A percentile compares a stretch with the other conserved stretches of the same genome.
phyloP scores from a whole-genome alignment of 108 stramenopile genomes.

The Discostella stelligeroides region DNA sequence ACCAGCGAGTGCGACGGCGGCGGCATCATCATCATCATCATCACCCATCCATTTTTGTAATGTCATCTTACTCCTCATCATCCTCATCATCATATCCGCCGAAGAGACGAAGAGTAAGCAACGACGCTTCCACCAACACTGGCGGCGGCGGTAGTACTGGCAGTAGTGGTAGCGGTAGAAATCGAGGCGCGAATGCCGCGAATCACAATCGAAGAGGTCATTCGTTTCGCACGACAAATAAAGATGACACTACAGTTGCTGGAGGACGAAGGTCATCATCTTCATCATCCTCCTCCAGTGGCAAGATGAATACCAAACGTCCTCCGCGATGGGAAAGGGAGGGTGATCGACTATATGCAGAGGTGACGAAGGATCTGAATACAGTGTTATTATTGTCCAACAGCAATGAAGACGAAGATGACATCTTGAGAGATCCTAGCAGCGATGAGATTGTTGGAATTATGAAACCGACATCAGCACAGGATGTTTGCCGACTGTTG shows the following conservation, averaged over 20 bases:
- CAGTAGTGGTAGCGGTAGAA: constrained; percentile 2
- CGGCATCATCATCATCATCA: too few species aligned
- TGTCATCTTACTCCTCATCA: too few species aligned
- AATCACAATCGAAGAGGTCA: constrained; percentile 50
- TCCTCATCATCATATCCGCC: too few species aligned
- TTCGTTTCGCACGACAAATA: constrained; percentile 22
- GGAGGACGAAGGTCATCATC: background rate
- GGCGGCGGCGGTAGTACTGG: too few species aligned
- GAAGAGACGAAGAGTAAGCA: too few species aligned
- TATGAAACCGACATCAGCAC: constrained; percentile 14
- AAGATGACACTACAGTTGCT: constrained; percentile 1
- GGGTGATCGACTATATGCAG: constrained; percentile 67
- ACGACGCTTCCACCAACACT: too few species aligned
- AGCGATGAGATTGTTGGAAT: constrained; percentile 10
- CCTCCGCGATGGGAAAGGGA: constrained; percentile 80
- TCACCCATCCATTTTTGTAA: too few species aligned
- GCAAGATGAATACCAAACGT: constrained; percentile 48
- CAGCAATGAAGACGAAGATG: constrained; percentile 6
- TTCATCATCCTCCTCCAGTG: too few species aligned
- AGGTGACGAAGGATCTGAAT: constrained; percentile 39
- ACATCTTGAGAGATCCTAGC: background rate
- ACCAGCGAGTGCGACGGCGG: too few species aligned
- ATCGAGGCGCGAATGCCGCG: constrained; percentile 43
- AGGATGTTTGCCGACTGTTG: constrained; percentile 42
- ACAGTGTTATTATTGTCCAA: background rate